A percentile compares a stretch with the other conserved stretches of the same genome.
Evolutionary conservation across 2,329 filamentous ascomycete genomes (phyloP).

Genomic region (Fusarium sp.): DNA sequence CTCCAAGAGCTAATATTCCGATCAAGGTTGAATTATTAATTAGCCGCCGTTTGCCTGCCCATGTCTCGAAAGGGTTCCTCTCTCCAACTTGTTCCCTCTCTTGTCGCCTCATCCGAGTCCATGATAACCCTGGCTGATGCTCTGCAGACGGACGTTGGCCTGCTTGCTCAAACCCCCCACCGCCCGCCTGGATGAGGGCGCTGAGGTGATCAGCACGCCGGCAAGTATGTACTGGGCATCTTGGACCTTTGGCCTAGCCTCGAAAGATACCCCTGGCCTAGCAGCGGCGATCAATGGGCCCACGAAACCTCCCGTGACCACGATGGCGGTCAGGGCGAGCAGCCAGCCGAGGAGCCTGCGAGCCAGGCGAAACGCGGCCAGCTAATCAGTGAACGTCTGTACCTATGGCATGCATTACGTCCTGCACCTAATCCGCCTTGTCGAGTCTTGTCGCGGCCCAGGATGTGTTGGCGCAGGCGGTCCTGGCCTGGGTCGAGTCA

Average conservation of each 20-base stretch:
- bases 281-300: constrained; percentile 44
- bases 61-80: neutral
- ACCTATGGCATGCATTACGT: constrained; percentile 50
- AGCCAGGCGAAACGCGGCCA: constrained; percentile 28
- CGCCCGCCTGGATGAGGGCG: constrained; percentile 21
- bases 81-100: constrained; percentile 20
- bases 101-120: constrained; percentile 10
- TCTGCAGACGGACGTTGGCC: constrained; percentile 21
- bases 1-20: constrained; percentile 19
- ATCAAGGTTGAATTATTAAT: constrained; percentile 31
- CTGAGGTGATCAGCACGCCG: constrained; percentile 34
- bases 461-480: constrained; percentile 42
- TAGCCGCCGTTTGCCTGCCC: constrained; percentile 37
- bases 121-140: constrained; percentile 10
- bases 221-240: constrained; percentile 16
- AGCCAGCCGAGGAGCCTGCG: constrained; percentile 23
- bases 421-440: constrained; percentile 47
- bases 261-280: constrained; percentile 39
- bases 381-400: constrained; percentile 46
- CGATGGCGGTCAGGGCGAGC: constrained; percentile 42
- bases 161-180: constrained; percentile 26
- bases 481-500: constrained; percentile 21
- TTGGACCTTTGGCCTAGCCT: constrained; percentile 19
- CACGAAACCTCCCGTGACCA: constrained; percentile 43
- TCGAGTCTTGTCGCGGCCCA: constrained; percentile 29